A percentile compares a stretch with the other conserved stretches of the same genome.
Evolutionary conservation across 805 yeast genomes (phyloP).

Genomic region (Priceomyces castillae): DNA sequence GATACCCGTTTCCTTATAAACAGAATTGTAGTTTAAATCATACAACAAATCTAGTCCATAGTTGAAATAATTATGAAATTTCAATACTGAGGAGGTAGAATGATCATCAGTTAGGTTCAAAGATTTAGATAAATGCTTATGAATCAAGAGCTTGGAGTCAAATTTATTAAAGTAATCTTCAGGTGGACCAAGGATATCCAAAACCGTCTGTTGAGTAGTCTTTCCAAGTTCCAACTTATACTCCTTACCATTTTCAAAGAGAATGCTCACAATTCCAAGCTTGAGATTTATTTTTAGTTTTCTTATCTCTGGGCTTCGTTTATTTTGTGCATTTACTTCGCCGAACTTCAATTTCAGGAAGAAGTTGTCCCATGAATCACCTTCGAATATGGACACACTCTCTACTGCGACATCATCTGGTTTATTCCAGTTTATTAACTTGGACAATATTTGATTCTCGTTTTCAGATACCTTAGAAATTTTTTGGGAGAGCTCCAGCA

Average conservation of each 20-base stretch:
- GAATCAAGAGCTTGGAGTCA: constrained; percentile 44
- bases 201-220: constrained; percentile 49
- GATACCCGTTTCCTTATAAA: constrained; percentile 23
- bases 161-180: constrained; percentile 48
- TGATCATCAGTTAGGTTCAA: constrained; percentile 9
- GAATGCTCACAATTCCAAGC: constrained; percentile 24
- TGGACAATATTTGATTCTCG: constrained; percentile 25
- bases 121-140: constrained; percentile 25
- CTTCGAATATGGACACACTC: constrained; percentile 40
- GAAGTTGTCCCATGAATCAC: constrained; percentile 33
- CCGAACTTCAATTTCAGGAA: constrained; percentile 3
- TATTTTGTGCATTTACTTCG: background rate
- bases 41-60: constrained; percentile 56
- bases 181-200: constrained; percentile 54
- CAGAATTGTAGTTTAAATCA: constrained; percentile 29
- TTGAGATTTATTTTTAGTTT: constrained; percentile 16
- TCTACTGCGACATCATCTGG: constrained; percentile 34
- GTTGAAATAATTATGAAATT: constrained; percentile 56
- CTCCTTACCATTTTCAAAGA: constrained; percentile 7
- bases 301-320: background rate
- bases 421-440: constrained; percentile 30
- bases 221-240: constrained; percentile 32
- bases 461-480: constrained; percentile 11
- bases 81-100: constrained; percentile 15
- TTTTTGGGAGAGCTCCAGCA: constrained; percentile 14